Evolutionary conservation across 2,329 filamentous ascomycete genomes (phyloP), one percentile per base, ranked within the genome.

Genomic region (Curvularia verruculosa): DNA sequence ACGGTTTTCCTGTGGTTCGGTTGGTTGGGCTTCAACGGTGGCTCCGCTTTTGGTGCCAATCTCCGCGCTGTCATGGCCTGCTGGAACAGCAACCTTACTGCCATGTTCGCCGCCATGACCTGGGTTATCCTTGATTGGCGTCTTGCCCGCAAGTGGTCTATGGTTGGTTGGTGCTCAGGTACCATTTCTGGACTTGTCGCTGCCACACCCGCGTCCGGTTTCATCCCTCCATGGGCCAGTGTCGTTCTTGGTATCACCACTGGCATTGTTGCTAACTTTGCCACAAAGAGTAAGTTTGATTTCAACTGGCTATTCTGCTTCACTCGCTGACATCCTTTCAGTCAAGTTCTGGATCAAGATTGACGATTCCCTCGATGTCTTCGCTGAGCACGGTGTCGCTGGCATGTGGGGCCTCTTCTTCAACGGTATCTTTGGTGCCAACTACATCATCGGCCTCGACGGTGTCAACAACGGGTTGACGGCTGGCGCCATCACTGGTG

Each of bases 21-120:
- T 72, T 99, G 95, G 95, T 84, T 99, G 64, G 95, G 93, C 53
- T 99, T 99, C 87, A 99, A 99, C 83, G 95, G 94, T 70, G 95
- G 95, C 63, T 97, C 93, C 23, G 83, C 94, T 37, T 96, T 97
- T 68, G 93, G 94, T 67, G 92, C 93, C 66, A 97, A 97, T 82
- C 84, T 98, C 52, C 90, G 95, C 65, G 95, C 95, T 53, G 89
- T 90, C 65, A 96, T 97, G 88, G 94, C 95, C 53, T 96, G 91
- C 87, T 99, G 93, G 94, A 98, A 98, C 84, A 92, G 90, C 58
- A 97, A 95, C 82, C 77, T 96, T 72, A 95, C 92, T 47, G 94
- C 92, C 75, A 92, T 92, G 82, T 96, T 97, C 71, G 94, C 87
- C 39, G 89, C 92, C 64, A 91, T 95, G 78, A 90, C 92, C 52